These are phyloP conservation scores for Ampelocalamus luodianensis DNA, from an alignment of 176 grass and related monocot genomes.

Conservation along the genomic window DNA sequence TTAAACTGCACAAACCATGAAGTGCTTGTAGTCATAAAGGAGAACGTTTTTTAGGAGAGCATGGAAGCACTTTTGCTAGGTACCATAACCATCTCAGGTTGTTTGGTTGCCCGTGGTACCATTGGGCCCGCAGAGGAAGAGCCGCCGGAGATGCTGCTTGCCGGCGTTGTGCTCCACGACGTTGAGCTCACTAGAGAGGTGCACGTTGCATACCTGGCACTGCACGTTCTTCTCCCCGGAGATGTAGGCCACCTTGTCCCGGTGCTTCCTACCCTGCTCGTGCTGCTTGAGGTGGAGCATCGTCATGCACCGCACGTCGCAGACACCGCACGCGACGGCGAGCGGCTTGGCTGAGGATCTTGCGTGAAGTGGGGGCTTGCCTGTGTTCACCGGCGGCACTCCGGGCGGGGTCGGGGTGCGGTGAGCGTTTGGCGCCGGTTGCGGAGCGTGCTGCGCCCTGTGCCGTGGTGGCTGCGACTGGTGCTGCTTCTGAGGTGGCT, in stretches of 20 bases:
- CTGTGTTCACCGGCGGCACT: not conserved
- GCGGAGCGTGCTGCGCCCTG: not conserved
- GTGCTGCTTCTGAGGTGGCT: not conserved
- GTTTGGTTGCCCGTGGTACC: not conserved
- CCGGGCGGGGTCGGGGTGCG: not conserved
- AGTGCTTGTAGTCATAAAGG: no score
- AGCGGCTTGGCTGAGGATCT: not conserved
- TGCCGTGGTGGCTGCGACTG: not conserved
- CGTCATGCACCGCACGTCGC: constrained; percentile 48
- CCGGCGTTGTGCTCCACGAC: constrained; percentile 45
- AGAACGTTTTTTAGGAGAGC: not conserved
- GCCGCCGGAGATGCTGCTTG: constrained; percentile 35
- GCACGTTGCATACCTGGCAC: constrained; percentile 49
- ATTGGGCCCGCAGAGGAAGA: not conserved
- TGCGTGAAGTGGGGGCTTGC: not conserved
- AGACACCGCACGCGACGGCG: constrained; percentile 25
- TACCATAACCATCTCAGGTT: constrained; percentile 19
- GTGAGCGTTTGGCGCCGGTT: not conserved
- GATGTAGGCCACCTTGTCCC: constrained; percentile 39
- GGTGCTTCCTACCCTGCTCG: constrained; percentile 51
- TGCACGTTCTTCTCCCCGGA: constrained; percentile 38
- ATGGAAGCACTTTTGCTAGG: not conserved
- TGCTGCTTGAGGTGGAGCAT: constrained; percentile 42
- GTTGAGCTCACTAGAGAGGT: constrained; percentile 39
- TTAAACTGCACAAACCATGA: not conserved